Percentiles rank a stretch among this genome's conserved stretches.
Evolutionary conservation across 306 rosid species (phyloP).

Genomic region (Ziziphus jujuba): DNA sequence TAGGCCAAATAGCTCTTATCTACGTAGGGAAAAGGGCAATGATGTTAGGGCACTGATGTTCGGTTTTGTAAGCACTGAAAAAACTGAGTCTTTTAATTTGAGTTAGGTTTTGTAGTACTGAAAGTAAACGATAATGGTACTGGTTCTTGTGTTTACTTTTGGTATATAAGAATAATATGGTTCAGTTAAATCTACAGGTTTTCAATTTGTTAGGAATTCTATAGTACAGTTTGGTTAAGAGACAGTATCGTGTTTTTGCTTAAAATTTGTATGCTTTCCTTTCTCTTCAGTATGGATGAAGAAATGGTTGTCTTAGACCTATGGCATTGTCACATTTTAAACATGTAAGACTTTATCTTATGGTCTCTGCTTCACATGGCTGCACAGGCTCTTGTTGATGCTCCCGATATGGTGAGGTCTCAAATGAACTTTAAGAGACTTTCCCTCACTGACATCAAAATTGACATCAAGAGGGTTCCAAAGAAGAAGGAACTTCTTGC

Average conservation of each 20-base stretch:
- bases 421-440: slow-evolving; percentile 91
- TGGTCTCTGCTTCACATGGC: not conserved
- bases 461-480: slow-evolving; percentile 88
- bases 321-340: not conserved
- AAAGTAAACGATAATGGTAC: no score
- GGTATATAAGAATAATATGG: no score
- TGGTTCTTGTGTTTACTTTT: no score
- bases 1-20: no score
- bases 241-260: not conserved
- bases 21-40: no score
- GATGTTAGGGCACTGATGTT: no score
- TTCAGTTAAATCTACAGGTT: no score
- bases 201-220: no score
- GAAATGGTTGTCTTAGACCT: not conserved
- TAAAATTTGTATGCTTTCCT: not conserved
- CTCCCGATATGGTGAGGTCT: slow-evolving; percentile 84
- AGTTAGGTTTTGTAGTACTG: no score
- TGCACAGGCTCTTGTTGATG: slow-evolving; percentile 80
- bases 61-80: no score
- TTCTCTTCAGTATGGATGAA: not conserved
- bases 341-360: not conserved
- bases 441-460: slow-evolving; percentile 82
- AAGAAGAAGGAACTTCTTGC: slow-evolving; percentile 85
- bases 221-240: no score
- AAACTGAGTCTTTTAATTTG: no score